Conservation (phyloP, 305 asterid genomes). For the Withania somnifera region DNA sequence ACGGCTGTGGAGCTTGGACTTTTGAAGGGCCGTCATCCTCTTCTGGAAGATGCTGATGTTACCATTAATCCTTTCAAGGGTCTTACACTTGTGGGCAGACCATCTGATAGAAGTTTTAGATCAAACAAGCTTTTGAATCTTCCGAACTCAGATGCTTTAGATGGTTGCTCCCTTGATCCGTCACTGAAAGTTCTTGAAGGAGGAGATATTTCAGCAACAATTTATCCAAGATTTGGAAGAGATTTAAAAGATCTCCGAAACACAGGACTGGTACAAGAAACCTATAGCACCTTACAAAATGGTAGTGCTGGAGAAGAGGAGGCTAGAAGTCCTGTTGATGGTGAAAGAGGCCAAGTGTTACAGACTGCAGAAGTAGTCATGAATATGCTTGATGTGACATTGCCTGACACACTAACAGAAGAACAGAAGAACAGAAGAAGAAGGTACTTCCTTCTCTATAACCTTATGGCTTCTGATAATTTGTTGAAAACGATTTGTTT, state of each 20-base stretch:
- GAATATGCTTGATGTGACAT: constrained; percentile 74
- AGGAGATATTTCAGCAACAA: constrained; percentile 16
- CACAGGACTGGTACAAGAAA: constrained; percentile 20
- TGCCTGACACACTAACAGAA: constrained; percentile 61
- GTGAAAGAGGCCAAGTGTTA: constrained; percentile 55
- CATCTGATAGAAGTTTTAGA: constrained; percentile 27
- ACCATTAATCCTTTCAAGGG: constrained; percentile 64
- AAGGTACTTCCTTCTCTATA: constrained; percentile 40
- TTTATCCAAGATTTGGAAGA: constrained; percentile 21
- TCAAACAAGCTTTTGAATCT: constrained; percentile 26
- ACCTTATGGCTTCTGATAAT: background rate
- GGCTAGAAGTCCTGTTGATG: constrained; percentile 20
- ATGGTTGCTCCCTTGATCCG: constrained; percentile 24
- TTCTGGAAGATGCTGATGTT: constrained; percentile 73
- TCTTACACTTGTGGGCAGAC: constrained; percentile 25
- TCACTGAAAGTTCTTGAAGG: constrained; percentile 20
- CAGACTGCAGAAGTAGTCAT: constrained; percentile 69
- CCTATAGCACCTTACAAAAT: constrained; percentile 16
- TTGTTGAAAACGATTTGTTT: background rate
- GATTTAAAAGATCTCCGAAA: constrained; percentile 13
- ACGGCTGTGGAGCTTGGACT: constrained; percentile 95
- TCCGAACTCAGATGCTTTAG: constrained; percentile 20
- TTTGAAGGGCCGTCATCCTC: constrained; percentile 96
- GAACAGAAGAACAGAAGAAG: constrained; percentile 77
- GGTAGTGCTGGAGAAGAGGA: constrained; percentile 28